These are phyloP conservation scores for Schizochytrium sp. DNA, from an alignment of 108 stramenopile species.

Conservation along the genomic window DNA sequence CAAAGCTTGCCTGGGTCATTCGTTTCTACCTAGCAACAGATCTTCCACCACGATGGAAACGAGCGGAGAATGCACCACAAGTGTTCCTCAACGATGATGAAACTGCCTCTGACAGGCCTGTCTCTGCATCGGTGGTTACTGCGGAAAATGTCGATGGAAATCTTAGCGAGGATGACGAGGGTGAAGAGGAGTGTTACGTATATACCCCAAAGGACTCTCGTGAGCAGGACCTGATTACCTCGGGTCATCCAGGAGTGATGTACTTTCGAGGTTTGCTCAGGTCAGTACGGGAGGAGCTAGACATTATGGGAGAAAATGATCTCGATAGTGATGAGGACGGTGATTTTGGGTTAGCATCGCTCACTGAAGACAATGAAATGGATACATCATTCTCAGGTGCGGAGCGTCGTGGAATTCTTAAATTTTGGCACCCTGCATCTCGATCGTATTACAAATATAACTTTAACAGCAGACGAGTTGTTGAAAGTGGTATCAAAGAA, in stretches of 20 bases:
- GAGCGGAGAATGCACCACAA: conserved; percentile 14
- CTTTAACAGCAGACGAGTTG: background rate
- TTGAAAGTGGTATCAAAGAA: background rate
- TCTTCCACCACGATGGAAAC: conserved; percentile 15
- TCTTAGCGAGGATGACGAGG: background rate
- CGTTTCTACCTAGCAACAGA: conserved; percentile 7
- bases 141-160: background rate
- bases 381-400: no score
- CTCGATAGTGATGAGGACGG: conserved; percentile 42
- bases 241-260: background rate
- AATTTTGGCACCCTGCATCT: background rate
- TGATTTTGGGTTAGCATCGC: background rate
- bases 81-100: background rate
- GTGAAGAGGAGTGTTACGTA: background rate
- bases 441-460: background rate
- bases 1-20: conserved; percentile 23
- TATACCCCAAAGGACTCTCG: background rate
- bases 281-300: conserved; percentile 23
- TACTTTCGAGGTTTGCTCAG: background rate
- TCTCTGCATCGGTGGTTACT: background rate
- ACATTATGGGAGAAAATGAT: background rate
- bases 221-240: conserved; percentile 12
- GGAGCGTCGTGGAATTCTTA: conserved; percentile 16
- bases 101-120: no score
- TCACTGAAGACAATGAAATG: no score